Conservation (phyloP, 1,284 basidiomycete genomes). For the Clitocybe nebularis region DNA sequence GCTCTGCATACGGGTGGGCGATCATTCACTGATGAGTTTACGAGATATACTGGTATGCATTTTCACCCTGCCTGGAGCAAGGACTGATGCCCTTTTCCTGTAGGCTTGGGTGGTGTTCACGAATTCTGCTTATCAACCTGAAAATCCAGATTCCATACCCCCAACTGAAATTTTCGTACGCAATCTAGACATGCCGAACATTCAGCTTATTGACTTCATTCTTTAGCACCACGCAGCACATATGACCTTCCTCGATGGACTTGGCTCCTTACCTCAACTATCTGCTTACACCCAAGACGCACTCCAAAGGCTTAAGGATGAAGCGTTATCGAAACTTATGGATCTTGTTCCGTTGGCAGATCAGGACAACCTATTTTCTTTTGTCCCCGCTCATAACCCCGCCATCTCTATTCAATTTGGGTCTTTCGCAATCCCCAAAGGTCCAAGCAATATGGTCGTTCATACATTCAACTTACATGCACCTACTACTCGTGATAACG, state of each 20-base stretch:
- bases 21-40: conserved; percentile 70
- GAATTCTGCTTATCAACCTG: conserved; percentile 54
- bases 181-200: too few relatives aligned
- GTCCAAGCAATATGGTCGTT: conserved; percentile 34
- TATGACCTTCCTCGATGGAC: conserved; percentile 84
- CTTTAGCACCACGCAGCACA: conserved; percentile 83
- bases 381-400: conserved; percentile 32
- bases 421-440: conserved; percentile 70
- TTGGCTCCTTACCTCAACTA: conserved; percentile 73
- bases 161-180: conserved; percentile 70
- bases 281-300: conserved; percentile 49
- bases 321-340: conserved; percentile 45
- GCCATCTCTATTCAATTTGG: conserved; percentile 59
- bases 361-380: conserved; percentile 19
- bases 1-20: conserved; percentile 67
- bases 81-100: conserved; percentile 11
- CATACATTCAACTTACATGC: conserved; percentile 82
- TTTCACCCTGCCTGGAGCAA: conserved; percentile 1
- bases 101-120: conserved; percentile 93
- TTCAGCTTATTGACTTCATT: conserved; percentile 1
- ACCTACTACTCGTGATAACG: conserved; percentile 87
- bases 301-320: conserved; percentile 45
- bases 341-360: conserved; percentile 47
- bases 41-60: conserved; percentile 83
- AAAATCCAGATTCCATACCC: conserved; percentile 34